Percentiles rank a stretch among this genome's conserved stretches.
These are phyloP conservation scores for Microbotryum scabiosae DNA, from an alignment of 1,284 basidiomycete genomes.

Conservation along the genomic window DNA sequence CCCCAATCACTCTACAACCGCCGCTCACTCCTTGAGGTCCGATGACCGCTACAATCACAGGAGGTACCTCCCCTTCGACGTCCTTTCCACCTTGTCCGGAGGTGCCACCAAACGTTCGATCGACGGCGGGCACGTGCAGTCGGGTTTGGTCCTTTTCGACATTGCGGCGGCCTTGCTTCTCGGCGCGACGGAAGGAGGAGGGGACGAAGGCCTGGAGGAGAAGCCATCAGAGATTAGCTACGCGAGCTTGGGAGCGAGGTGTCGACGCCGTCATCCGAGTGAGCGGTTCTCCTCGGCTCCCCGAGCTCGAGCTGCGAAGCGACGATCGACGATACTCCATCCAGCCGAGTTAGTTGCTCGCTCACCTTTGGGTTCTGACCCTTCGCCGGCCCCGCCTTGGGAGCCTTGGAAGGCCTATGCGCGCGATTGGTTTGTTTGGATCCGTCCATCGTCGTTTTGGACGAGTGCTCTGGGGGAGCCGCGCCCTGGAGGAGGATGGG, in stretches of 20 bases:
- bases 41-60: conserved; percentile 91
- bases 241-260: too few relatives aligned
- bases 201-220: conserved; percentile 68
- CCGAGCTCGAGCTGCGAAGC: neutral
- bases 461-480: too few relatives aligned
- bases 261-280: too few relatives aligned
- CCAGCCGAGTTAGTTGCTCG: neutral
- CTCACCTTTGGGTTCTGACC: conserved; percentile 87
- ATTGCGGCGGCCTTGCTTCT: conserved; percentile 78
- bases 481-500: too few relatives aligned
- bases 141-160: conserved; percentile 90
- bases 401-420: conserved; percentile 19
- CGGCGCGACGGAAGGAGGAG: conserved; percentile 75
- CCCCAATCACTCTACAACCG: too few relatives aligned
- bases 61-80: conserved; percentile 66
- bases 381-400: conserved; percentile 47
- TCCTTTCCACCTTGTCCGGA: conserved; percentile 27
- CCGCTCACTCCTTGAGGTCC: conserved; percentile 78
- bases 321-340: neutral
- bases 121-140: conserved; percentile 90
- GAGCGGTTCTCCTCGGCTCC: neutral
- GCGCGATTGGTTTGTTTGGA: conserved; percentile 22
- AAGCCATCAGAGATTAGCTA: neutral
- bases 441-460: neutral
- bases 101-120: conserved; percentile 62